phyloP scores from a whole-genome alignment of 1,139 yeast genomes.

The Meyerozyma athensensis region DNA sequence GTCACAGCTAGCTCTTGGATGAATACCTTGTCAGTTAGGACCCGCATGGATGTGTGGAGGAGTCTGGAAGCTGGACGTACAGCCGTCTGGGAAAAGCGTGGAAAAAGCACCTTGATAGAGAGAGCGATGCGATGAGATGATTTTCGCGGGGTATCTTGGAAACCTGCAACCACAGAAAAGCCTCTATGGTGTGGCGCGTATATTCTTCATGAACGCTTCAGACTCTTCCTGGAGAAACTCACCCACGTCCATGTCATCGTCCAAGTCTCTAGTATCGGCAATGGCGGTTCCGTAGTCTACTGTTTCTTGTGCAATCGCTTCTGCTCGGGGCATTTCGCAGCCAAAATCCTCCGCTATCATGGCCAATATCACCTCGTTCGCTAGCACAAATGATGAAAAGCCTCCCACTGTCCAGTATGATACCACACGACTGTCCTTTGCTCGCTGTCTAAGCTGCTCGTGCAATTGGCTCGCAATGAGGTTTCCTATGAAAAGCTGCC shows the following conservation, averaged over 20 bases:
- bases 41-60: constrained; percentile 12
- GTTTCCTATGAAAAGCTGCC: constrained; percentile 50
- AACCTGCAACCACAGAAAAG: not conserved
- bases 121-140: not conserved
- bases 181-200: not conserved
- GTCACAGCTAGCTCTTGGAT: constrained; percentile 54
- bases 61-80: not conserved
- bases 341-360: constrained; percentile 46
- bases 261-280: constrained; percentile 34
- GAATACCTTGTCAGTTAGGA: constrained; percentile 49
- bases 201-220: constrained; percentile 10
- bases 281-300: constrained; percentile 53
- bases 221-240: constrained; percentile 15
- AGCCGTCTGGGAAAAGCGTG: not conserved
- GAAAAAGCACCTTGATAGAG: not conserved
- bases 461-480: constrained; percentile 26
- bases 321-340: constrained; percentile 36
- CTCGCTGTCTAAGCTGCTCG: constrained; percentile 22
- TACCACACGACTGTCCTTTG: constrained; percentile 36
- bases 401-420: constrained; percentile 58
- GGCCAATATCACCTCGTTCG: constrained; percentile 57
- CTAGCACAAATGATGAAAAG: constrained; percentile 54
- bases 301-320: constrained; percentile 41
- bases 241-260: constrained; percentile 24
- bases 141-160: constrained; percentile 1